These are phyloP conservation scores for Jamesozyma hellenica DNA, from an alignment of 805 yeast species.

Conservation along the genomic window DNA sequence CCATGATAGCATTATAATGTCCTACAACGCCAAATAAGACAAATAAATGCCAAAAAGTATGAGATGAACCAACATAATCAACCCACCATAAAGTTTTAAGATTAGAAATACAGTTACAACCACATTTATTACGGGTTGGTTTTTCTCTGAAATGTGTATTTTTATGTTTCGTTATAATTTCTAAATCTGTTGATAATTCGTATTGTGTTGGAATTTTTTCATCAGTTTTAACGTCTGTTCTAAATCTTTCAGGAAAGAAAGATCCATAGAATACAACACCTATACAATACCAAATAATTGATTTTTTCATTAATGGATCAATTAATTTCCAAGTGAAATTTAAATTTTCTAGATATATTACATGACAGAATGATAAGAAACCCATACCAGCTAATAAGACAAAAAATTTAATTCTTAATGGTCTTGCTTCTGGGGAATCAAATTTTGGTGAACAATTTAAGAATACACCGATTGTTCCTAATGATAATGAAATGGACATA, in stretches of 20 bases:
- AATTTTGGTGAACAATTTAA: conserved; percentile 91
- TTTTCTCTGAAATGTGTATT: conserved; percentile 33
- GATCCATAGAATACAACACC: conserved; percentile 87
- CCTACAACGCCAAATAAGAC: conserved; percentile 85
- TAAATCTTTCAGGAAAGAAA: conserved; percentile 80
- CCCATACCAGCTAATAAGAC: conserved; percentile 72
- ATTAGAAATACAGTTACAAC: conserved; percentile 9
- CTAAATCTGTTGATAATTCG: conserved; percentile 23
- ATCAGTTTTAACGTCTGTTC: conserved; percentile 56
- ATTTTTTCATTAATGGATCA: conserved; percentile 53
- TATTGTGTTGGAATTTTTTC: conserved; percentile 32
- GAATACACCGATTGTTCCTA: conserved; percentile 63
- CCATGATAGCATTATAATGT: conserved; percentile 71
- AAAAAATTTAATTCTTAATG: conserved; percentile 70
- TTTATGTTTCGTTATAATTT: conserved; percentile 25
- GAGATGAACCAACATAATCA: conserved; percentile 66
- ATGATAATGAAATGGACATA: conserved; percentile 48
- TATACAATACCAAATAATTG: conserved; percentile 60
- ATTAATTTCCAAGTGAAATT: conserved; percentile 43
- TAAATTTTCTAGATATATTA: conserved; percentile 47
- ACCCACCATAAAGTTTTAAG: conserved; percentile 73
- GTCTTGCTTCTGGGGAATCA: conserved; percentile 78
- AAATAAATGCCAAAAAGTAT: conserved; percentile 88
- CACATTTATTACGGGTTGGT: conserved; percentile 30
- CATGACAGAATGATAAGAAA: conserved; percentile 46